Evolutionary conservation across 352 stramenopile genomes (phyloP).

Genomic region (Aphanomyces cochlioides): DNA sequence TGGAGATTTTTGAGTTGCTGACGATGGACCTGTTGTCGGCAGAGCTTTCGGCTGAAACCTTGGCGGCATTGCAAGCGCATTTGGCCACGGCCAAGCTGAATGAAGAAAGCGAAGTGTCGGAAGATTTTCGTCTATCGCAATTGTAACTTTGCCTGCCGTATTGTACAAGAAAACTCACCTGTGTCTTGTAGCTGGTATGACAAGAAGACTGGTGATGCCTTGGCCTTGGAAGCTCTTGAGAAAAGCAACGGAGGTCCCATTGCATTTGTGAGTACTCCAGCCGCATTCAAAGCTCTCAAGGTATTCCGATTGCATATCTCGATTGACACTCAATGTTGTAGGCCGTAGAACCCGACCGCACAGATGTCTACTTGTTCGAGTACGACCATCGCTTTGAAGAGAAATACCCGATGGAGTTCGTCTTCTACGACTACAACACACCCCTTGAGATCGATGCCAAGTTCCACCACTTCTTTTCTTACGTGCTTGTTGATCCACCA

Average conservation of each 20-base stretch:
- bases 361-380: conserved; percentile 52
- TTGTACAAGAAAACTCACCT: conserved; percentile 7
- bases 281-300: conserved; percentile 33
- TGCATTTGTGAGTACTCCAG: conserved; percentile 49
- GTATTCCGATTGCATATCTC: not conserved
- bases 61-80: conserved; percentile 48
- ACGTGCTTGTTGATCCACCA: conserved; percentile 49
- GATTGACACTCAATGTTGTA: not conserved
- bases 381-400: conserved; percentile 47
- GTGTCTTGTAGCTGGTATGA: conserved; percentile 45
- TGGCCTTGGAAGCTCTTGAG: conserved; percentile 46
- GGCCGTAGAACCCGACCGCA: conserved; percentile 33
- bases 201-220: conserved; percentile 40
- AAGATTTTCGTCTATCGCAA: conserved; percentile 53
- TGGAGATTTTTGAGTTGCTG: no score
- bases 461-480: conserved; percentile 56
- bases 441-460: conserved; percentile 40
- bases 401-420: conserved; percentile 48
- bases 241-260: conserved; percentile 43
- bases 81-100: conserved; percentile 36
- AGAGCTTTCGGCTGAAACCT: conserved; percentile 45
- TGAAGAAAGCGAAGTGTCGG: conserved; percentile 43
- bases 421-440: conserved; percentile 52
- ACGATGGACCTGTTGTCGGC: conserved; percentile 36
- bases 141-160: conserved; percentile 34